Evolutionary conservation across 2,329 filamentous ascomycete genomes (phyloP).

Genomic region (Colletotrichum graminicola): DNA sequence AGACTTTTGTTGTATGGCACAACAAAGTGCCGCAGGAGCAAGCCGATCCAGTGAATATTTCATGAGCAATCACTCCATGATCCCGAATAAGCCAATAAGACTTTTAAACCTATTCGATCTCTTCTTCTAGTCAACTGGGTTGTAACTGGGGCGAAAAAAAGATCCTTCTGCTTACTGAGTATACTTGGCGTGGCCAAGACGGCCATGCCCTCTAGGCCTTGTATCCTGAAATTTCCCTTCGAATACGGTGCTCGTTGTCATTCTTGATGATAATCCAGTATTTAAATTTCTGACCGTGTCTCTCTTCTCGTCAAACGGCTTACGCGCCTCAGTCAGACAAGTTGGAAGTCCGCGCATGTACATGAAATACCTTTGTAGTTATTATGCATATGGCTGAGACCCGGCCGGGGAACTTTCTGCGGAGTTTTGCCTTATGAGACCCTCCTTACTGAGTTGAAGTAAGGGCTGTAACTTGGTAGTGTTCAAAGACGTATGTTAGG

Average conservation of each 20-base stretch:
- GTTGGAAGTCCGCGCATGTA: not conserved
- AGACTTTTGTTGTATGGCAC: not conserved
- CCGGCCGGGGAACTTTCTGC: no score
- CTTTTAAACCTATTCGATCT: rapidly evolving
- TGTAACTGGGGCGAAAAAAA: no score
- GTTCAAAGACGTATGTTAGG: not conserved
- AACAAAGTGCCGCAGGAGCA: not conserved
- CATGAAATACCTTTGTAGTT: no score
- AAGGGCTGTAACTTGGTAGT: not conserved
- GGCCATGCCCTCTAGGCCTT: not conserved
- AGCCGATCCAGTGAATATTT: not conserved
- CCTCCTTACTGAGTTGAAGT: not conserved
- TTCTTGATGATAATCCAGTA: no score
- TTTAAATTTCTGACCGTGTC: not conserved
- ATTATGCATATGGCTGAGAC: not conserved
- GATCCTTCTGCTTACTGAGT: not conserved
- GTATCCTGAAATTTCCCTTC: not conserved
- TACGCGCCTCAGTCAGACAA: not conserved
- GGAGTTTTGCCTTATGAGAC: not conserved
- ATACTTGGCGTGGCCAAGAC: not conserved
- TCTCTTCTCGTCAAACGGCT: not conserved
- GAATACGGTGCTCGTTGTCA: no score
- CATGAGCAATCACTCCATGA: not conserved
- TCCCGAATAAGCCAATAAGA: not conserved
- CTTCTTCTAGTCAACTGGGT: not conserved